These are phyloP conservation scores for Corallochytrium limacisporum DNA, from an alignment of 78 protist species.

Conservation along the genomic window DNA sequence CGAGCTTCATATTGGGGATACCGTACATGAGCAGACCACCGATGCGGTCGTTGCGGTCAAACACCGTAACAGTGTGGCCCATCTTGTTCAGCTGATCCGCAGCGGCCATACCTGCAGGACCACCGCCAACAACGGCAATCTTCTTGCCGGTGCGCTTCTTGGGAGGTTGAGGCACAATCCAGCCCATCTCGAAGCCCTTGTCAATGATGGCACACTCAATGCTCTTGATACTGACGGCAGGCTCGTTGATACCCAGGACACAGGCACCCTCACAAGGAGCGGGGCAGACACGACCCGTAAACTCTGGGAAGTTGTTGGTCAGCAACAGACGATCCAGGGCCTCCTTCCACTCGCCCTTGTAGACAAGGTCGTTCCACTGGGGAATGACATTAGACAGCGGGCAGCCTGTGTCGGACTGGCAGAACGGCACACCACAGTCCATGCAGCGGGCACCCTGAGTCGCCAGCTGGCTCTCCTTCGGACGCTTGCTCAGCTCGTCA, in stretches of 20 bases:
- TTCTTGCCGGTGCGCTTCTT: constrained; percentile 43
- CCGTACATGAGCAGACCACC: constrained; percentile 76
- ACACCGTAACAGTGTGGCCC: constrained; percentile 69
- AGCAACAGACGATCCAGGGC: constrained; percentile 41
- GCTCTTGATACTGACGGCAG: constrained; percentile 63
- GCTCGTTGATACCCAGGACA: constrained; percentile 56
- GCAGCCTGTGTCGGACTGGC: constrained; percentile 62
- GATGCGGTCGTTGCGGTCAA: constrained; percentile 45
- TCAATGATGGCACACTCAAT: constrained; percentile 71
- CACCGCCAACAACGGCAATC: constrained; percentile 66
- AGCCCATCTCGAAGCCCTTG: constrained; percentile 59
- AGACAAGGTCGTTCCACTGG: constrained; percentile 57
- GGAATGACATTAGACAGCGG: constrained; percentile 74
- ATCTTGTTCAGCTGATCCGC: constrained; percentile 45
- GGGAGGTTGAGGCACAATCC: constrained; percentile 48
- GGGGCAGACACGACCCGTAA: constrained; percentile 83
- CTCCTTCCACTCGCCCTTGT: constrained; percentile 41
- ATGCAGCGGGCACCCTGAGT: constrained; percentile 67
- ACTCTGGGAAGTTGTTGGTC: constrained; percentile 79
- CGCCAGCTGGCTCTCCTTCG: constrained; percentile 6
- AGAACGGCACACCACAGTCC: constrained; percentile 85
- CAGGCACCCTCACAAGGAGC: constrained; percentile 88
- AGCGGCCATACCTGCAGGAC: constrained; percentile 75
- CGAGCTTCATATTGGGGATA: constrained; percentile 73
- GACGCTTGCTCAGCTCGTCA: constrained; percentile 32